These are phyloP conservation scores for Chrysanthemum makinoi DNA, from an alignment of 129 eudicot genomes.

Conservation along the genomic window DNA sequence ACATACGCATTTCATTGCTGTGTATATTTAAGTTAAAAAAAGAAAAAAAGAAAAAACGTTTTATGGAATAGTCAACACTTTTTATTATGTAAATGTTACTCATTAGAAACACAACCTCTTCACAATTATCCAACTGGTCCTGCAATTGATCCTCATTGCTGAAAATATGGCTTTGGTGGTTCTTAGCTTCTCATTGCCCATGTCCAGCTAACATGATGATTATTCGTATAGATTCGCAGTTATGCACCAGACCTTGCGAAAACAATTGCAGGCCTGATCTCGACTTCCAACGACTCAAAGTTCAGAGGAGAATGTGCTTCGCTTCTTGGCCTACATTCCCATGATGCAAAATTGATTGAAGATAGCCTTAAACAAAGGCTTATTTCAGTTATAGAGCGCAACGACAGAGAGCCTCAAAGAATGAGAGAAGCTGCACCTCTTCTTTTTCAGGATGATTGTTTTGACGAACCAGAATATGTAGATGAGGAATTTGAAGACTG, in stretches of 20 bases:
- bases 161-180: too few relatives aligned
- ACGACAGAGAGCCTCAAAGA: too few relatives aligned
- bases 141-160: too few relatives aligned
- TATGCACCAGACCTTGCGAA: conserved; percentile 95
- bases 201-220: too few relatives aligned
- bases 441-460: too few relatives aligned
- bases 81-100: conserved; percentile 1
- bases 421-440: too few relatives aligned
- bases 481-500: too few relatives aligned
- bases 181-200: too few relatives aligned
- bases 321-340: conserved; percentile 60
- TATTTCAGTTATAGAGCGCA: too few relatives aligned
- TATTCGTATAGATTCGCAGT: conserved; percentile 34
- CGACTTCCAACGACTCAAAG: conserved; percentile 56
- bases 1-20: neutral
- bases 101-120: neutral
- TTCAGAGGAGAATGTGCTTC: conserved; percentile 76
- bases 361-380: too few relatives aligned
- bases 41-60: neutral
- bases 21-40: neutral
- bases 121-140: too few relatives aligned
- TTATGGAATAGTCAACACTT: conserved; percentile 2
- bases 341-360: conserved; percentile 41
- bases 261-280: conserved; percentile 75
- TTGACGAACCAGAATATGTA: too few relatives aligned